Conservation (phyloP, 2,329 filamentous ascomycete species). For the Lasiodiplodia sp. region DNA sequence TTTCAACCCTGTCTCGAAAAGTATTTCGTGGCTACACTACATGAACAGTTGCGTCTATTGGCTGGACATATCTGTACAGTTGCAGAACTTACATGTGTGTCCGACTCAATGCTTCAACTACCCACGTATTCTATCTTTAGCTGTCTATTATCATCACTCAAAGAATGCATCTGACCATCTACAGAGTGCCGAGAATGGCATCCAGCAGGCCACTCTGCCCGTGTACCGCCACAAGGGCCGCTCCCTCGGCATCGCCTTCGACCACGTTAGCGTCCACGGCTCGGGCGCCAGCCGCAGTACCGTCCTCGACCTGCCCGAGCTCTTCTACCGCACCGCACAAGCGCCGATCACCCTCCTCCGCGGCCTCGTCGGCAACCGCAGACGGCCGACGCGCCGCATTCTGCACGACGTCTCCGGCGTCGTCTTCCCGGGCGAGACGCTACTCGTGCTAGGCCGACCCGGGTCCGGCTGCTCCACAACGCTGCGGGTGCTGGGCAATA, state of each 20-base stretch:
- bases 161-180: not conserved
- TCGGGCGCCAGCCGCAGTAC: constrained; percentile 67
- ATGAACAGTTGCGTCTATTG: too few species aligned
- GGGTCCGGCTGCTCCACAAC: constrained; percentile 75
- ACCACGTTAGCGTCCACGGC: constrained; percentile 69
- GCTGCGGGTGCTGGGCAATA: constrained; percentile 72
- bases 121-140: too few species aligned
- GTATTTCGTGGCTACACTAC: too few species aligned
- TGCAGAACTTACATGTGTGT: too few species aligned
- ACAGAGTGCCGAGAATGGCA: not conserved
- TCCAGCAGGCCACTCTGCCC: not conserved
- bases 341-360: constrained; percentile 44
- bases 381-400: constrained; percentile 67
- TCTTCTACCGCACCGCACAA: constrained; percentile 59
- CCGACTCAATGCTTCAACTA: too few species aligned
- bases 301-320: constrained; percentile 63
- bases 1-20: not conserved
- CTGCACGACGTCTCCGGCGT: constrained; percentile 71
- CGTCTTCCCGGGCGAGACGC: constrained; percentile 76
- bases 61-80: too few species aligned
- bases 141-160: too few species aligned
- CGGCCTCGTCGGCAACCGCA: constrained; percentile 49
- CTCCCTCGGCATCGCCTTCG: constrained; percentile 71
- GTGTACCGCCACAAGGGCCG: not conserved
- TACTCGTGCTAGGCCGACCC: constrained; percentile 72